Evolutionary conservation across 495 filamentous ascomycete genomes (phyloP).

Genomic region (Tuber melanosporum): DNA sequence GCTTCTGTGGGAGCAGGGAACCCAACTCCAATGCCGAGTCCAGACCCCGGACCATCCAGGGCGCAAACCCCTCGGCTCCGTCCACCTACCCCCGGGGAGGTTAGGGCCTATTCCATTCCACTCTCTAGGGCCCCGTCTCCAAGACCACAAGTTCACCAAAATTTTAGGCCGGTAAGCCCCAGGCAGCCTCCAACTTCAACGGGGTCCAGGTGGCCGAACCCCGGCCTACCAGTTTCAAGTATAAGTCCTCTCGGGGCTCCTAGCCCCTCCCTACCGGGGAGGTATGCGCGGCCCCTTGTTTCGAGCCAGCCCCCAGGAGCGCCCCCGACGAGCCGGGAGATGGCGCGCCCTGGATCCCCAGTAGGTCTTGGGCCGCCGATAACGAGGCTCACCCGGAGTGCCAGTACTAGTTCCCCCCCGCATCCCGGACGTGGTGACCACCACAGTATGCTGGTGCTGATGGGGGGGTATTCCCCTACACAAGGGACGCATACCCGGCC

Average conservation of each 20-base stretch:
- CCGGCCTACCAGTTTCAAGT: background rate
- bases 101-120: background rate
- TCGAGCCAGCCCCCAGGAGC: background rate
- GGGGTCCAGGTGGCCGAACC: background rate
- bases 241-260: background rate
- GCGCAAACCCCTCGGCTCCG: background rate
- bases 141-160: background rate
- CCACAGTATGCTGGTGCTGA: background rate
- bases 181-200: background rate
- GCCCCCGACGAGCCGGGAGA: background rate
- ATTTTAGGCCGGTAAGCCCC: background rate
- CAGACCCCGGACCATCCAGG: background rate
- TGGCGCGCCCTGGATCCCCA: background rate
- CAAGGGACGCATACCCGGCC: background rate
- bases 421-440: background rate
- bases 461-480: background rate
- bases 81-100: background rate
- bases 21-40: background rate
- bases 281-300: background rate
- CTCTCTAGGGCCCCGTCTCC: background rate
- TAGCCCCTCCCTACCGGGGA: background rate
- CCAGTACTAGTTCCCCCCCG: background rate
- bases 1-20: background rate
- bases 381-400: background rate
- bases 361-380: background rate